Evolutionary conservation across 306 rosid species (phyloP).

Genomic region (Pyrus communis): DNA sequence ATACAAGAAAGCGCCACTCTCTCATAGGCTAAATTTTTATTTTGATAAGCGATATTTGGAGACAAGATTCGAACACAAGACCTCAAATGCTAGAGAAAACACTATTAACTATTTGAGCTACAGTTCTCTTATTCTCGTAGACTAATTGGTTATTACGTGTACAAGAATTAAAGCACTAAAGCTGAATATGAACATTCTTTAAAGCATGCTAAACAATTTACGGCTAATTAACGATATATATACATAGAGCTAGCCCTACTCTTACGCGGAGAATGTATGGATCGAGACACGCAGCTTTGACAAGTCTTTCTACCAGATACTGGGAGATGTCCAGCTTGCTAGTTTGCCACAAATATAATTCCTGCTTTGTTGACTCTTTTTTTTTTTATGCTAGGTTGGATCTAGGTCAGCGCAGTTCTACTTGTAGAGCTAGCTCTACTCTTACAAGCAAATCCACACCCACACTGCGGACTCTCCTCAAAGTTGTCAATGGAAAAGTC

Average conservation of each 20-base stretch:
- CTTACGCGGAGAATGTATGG: not conserved
- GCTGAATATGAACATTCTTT: not conserved
- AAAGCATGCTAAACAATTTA: not conserved
- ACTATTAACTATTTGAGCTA: not conserved
- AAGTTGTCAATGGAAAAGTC: slow-evolving; percentile 32
- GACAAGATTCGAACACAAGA: too few species aligned
- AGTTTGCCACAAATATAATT: too few species aligned
- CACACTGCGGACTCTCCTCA: slow-evolving; percentile 49
- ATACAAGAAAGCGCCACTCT: not conserved
- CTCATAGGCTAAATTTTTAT: too few species aligned
- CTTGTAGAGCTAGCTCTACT: not conserved
- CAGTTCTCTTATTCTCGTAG: not conserved
- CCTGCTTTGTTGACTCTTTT: too few species aligned
- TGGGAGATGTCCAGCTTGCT: too few species aligned
- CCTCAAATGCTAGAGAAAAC: accelerated
- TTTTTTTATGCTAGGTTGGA: too few species aligned
- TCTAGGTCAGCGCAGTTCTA: not conserved
- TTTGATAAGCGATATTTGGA: not conserved
- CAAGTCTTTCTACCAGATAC: too few species aligned
- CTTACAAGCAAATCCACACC: slow-evolving; percentile 40
- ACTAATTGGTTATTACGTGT: not conserved
- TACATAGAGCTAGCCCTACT: not conserved
- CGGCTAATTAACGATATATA: not conserved
- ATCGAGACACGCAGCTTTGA: too few species aligned
- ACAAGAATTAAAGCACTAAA: not conserved